Evolutionary conservation across 352 stramenopile species (phyloP).

Genomic region (Globisporangium camurandrum): DNA sequence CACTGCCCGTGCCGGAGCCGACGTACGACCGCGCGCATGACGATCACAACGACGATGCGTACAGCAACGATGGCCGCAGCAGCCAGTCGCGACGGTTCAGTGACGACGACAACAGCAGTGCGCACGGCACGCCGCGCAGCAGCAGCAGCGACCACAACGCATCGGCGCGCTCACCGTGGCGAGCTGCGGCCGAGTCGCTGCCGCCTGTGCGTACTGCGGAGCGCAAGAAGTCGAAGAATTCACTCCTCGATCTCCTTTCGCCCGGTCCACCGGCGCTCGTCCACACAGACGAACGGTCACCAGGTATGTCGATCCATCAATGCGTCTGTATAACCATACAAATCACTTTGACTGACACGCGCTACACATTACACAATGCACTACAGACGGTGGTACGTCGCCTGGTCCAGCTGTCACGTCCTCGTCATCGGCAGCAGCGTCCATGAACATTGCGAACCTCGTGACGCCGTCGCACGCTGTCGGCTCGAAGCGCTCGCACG

Average conservation of each 20-base stretch:
- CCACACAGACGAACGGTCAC: conserved; percentile 21
- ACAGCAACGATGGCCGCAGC: conserved; percentile 1
- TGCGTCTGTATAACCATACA: not conserved
- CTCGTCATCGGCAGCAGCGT: conserved; percentile 7
- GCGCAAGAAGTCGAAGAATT: conserved; percentile 74
- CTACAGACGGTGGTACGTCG: conserved; percentile 12
- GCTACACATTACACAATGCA: conserved; percentile 1
- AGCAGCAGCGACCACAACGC: not conserved
- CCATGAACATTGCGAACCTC: conserved; percentile 59
- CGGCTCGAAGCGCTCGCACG: conserved; percentile 41
- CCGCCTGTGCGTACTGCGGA: conserved; percentile 18
- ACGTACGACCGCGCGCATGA: conserved; percentile 25
- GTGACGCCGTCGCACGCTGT: conserved; percentile 17
- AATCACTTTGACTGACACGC: not conserved
- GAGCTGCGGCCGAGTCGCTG: conserved; percentile 2
- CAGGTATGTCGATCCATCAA: conserved; percentile 15
- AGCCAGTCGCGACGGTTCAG: too few species aligned
- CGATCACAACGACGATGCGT: not conserved
- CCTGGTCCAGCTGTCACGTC: conserved; percentile 1
- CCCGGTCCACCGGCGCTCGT: conserved; percentile 36
- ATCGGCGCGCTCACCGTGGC: conserved; percentile 11
- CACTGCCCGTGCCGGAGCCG: conserved; percentile 32
- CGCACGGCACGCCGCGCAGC: conserved; percentile 6
- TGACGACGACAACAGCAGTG: conserved; percentile 5
- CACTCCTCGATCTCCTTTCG: conserved; percentile 65